phyloP scores from a whole-genome alignment of 2,329 filamentous ascomycete species.

The Penicillium paneum region DNA sequence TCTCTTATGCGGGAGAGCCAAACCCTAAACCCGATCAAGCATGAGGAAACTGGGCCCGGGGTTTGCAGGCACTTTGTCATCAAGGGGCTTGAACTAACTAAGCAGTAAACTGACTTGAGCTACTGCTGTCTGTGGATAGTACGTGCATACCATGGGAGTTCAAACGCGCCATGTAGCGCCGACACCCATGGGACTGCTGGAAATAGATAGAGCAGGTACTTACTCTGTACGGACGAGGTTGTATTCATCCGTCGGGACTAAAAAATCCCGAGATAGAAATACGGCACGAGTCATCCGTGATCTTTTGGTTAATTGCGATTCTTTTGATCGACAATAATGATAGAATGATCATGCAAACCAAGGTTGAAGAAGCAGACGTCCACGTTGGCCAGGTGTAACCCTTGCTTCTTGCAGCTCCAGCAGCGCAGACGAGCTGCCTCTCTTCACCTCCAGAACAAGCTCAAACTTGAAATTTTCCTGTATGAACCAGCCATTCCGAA shows the following conservation, averaged over 20 bases:
- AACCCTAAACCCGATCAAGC: slow-evolving; percentile 2
- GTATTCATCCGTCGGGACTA: neutral
- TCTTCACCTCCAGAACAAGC: neutral
- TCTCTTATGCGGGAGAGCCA: neutral
- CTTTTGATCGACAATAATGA: slow-evolving; percentile 2
- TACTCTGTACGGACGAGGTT: neutral
- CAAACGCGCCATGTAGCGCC: neutral
- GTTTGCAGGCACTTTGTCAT: neutral
- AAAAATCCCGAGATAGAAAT: neutral
- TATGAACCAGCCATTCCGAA: neutral
- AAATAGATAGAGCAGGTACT: neutral
- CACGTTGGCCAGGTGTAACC: slow-evolving; percentile 8
- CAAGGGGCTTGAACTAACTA: neutral
- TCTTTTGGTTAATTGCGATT: slow-evolving; percentile 1
- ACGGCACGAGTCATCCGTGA: slow-evolving; percentile 10
- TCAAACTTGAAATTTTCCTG: neutral
- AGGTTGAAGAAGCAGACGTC: slow-evolving; percentile 2
- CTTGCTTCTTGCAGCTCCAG: slow-evolving; percentile 4
- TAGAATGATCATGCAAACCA: neutral
- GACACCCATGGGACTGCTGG: neutral
- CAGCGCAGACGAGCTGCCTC: slow-evolving; percentile 1
- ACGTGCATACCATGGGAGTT: neutral
- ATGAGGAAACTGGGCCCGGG: neutral
- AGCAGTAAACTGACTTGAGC: neutral
- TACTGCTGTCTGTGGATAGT: neutral